A percentile compares a stretch with the other conserved stretches of the same genome.
Conservation (phyloP, 2,329 filamentous ascomycete genomes). For the Curvularia verruculosa region DNA sequence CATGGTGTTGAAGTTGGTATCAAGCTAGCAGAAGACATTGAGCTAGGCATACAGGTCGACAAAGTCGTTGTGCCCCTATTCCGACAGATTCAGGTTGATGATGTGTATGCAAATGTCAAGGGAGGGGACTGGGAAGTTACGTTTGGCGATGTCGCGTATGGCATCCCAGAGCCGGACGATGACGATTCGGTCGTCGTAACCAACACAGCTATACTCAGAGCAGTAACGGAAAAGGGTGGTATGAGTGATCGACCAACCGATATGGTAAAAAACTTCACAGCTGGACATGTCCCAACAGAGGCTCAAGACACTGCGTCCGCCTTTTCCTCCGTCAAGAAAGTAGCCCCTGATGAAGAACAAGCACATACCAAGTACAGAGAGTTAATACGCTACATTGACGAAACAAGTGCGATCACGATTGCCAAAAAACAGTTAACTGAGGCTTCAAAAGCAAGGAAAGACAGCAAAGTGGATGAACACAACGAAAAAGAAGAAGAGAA, state of each 20-base stretch:
- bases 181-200: slow-evolving; percentile 52
- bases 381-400: slow-evolving; percentile 45
- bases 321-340: slow-evolving; percentile 50
- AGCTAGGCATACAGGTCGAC: slow-evolving; percentile 59
- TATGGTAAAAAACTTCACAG: slow-evolving; percentile 48
- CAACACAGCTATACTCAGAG: slow-evolving; percentile 55
- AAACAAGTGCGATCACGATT: slow-evolving; percentile 40
- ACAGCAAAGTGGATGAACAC: slow-evolving; percentile 35
- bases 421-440: slow-evolving; percentile 34
- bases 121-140: slow-evolving; percentile 59
- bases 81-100: slow-evolving; percentile 57
- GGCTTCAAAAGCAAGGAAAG: slow-evolving; percentile 32
- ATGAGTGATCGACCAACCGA: slow-evolving; percentile 21
- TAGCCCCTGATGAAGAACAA: slow-evolving; percentile 54
- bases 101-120: slow-evolving; percentile 62
- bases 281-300: slow-evolving; percentile 45
- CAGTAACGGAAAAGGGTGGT: slow-evolving; percentile 41
- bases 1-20: slow-evolving; percentile 62
- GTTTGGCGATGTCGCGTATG: slow-evolving; percentile 47
- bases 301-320: slow-evolving; percentile 41
- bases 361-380: slow-evolving; percentile 53
- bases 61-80: slow-evolving; percentile 58
- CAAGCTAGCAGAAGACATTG: slow-evolving; percentile 60
- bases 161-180: slow-evolving; percentile 43
- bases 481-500: slow-evolving; percentile 28